Percentiles rank a stretch among this genome's conserved stretches.
Evolutionary conservation across 2,329 filamentous ascomycete species (phyloP).

Genomic region (Cephalotrichum gorgonifer): DNA sequence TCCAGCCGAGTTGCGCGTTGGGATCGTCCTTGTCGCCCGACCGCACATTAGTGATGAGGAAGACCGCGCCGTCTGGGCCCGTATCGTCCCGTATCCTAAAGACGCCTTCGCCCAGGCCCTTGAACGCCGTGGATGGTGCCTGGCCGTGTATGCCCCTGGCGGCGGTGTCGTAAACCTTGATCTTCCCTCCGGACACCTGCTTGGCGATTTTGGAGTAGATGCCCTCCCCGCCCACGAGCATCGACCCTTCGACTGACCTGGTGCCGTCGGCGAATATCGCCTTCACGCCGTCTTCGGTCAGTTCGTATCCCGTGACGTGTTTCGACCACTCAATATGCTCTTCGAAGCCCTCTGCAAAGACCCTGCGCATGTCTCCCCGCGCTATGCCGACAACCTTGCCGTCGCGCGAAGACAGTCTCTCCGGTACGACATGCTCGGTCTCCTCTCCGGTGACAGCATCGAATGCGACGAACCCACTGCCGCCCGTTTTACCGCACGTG

Average conservation of each 20-base stretch:
- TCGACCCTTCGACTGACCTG: conserved; percentile 44
- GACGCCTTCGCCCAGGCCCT: conserved; percentile 52
- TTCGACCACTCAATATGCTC: conserved; percentile 42
- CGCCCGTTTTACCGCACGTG: conserved; percentile 48
- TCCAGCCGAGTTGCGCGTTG: conserved; percentile 50
- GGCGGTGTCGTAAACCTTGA: conserved; percentile 55
- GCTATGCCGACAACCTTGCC: conserved; percentile 53
- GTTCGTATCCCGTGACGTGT: conserved; percentile 48
- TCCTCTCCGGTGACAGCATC: conserved; percentile 43
- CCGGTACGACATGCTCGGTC: conserved; percentile 16
- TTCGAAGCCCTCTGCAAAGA: conserved; percentile 48
- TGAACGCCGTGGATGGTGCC: conserved; percentile 51
- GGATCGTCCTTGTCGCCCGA: conserved; percentile 49
- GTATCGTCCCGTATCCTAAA: conserved; percentile 41
- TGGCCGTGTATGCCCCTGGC: conserved; percentile 56
- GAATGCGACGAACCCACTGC: conserved; percentile 36
- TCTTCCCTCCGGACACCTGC: conserved; percentile 44
- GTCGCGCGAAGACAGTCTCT: conserved; percentile 36
- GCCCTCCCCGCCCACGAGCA: conserved; percentile 53
- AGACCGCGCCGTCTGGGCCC: conserved; percentile 33
- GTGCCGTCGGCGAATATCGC: conserved; percentile 50
- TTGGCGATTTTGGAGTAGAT: conserved; percentile 49
- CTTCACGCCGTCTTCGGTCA: conserved; percentile 40
- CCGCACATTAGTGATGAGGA: conserved; percentile 54
- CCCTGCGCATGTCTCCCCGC: conserved; percentile 49